Evolutionary conservation across 371 early-diverging fungal genomes (phyloP).

Genomic region (Circinella umbellata): DNA sequence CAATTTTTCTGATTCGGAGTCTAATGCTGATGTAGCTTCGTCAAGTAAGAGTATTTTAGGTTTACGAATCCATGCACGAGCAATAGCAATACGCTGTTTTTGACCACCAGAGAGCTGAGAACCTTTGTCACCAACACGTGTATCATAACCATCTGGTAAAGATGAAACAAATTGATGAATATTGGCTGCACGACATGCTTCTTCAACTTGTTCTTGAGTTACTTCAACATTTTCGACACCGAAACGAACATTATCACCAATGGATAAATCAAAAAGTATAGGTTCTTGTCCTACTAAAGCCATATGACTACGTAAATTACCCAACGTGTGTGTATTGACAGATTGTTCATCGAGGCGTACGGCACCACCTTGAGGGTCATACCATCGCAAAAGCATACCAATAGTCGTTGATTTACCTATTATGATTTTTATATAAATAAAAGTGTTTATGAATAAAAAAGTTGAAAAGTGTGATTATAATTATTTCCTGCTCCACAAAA

Average conservation of each 20-base stretch:
- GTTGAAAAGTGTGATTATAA: too few relatives aligned
- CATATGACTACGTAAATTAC: conserved; percentile 55
- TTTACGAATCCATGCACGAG: conserved; percentile 49
- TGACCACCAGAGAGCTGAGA: conserved; percentile 89
- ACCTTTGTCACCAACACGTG: conserved; percentile 84
- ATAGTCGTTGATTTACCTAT: conserved; percentile 62
- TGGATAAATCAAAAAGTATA: conserved; percentile 74
- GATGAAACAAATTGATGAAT: conserved; percentile 74
- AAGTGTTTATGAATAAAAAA: too few relatives aligned
- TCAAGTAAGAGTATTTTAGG: conserved; percentile 74
- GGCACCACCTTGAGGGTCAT: conserved; percentile 65
- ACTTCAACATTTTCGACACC: conserved; percentile 48
- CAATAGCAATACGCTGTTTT: conserved; percentile 76
- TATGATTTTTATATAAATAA: too few relatives aligned
- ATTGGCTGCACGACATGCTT: conserved; percentile 52
- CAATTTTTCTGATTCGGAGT: conserved; percentile 87
- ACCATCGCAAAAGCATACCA: conserved; percentile 81
- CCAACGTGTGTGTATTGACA: conserved; percentile 57
- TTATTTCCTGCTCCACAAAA: too few relatives aligned
- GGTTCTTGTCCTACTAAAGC: conserved; percentile 74
- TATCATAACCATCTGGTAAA: conserved; percentile 80
- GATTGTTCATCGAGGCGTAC: conserved; percentile 67
- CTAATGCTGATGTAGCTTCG: conserved; percentile 96
- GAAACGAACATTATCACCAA: conserved; percentile 78
- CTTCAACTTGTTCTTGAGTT: conserved; percentile 50